These are phyloP conservation scores for Yamadazyma jaroonii DNA, from an alignment of 1,139 yeast species.

Conservation along the genomic window DNA sequence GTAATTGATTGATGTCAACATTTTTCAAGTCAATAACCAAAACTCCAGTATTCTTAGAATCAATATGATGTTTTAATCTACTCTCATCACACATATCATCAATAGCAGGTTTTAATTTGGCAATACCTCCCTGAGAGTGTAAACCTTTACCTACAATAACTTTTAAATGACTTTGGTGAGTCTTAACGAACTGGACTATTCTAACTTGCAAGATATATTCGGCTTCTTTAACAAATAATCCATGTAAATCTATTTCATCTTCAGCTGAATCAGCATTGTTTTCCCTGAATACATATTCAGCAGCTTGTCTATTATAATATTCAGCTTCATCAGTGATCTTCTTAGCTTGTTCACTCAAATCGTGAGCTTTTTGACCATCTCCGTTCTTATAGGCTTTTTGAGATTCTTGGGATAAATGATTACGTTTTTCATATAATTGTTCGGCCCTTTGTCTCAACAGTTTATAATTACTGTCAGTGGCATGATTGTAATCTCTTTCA, in stretches of 20 bases:
- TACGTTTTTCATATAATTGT: slow-evolving; percentile 56
- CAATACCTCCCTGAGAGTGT: slow-evolving; percentile 78
- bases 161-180: slow-evolving; percentile 54
- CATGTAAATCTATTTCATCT: slow-evolving; percentile 92
- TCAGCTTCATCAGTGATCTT: slow-evolving; percentile 61
- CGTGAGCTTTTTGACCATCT: slow-evolving; percentile 69
- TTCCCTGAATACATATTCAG: slow-evolving; percentile 83
- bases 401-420: slow-evolving; percentile 60
- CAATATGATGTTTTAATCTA: slow-evolving; percentile 57
- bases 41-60: slow-evolving; percentile 77
- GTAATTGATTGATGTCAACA: slow-evolving; percentile 42
- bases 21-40: slow-evolving; percentile 60
- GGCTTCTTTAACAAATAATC: slow-evolving; percentile 87
- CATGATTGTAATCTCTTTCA: slow-evolving; percentile 68
- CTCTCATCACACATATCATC: slow-evolving; percentile 71
- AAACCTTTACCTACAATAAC: slow-evolving; percentile 95
- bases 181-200: slow-evolving; percentile 59
- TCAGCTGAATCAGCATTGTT: slow-evolving; percentile 81
- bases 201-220: slow-evolving; percentile 71
- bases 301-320: slow-evolving; percentile 71
- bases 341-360: slow-evolving; percentile 69
- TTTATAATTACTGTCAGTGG: slow-evolving; percentile 63
- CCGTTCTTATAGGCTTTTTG: slow-evolving; percentile 76
- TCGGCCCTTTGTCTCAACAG: slow-evolving; percentile 68
- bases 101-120: slow-evolving; percentile 88